phyloP scores from a whole-genome alignment of 352 stramenopile genomes.

The Pilasporangium apinafurcum region DNA sequence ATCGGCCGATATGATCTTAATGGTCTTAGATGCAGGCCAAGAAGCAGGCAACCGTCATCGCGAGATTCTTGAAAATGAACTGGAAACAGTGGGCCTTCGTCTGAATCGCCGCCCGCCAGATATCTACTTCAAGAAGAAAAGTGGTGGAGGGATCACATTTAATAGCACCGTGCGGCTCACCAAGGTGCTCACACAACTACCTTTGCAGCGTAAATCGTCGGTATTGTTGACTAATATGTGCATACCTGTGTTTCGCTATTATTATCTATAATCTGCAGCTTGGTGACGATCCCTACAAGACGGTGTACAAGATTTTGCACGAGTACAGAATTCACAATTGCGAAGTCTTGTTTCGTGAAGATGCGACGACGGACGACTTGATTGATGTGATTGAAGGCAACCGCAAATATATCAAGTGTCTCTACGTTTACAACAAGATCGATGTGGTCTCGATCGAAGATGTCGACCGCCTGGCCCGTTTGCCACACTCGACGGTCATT shows the following conservation, averaged over 20 bases:
- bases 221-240: background rate
- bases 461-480: constrained; percentile 94
- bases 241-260: background rate
- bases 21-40: constrained; percentile 98
- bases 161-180: constrained; percentile 95
- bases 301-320: constrained; percentile 87
- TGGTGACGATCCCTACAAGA: constrained; percentile 84
- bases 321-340: constrained; percentile 99
- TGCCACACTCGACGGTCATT: constrained; percentile 96
- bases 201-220: too few species aligned
- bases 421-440: constrained; percentile 99
- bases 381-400: constrained; percentile 99
- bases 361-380: constrained; percentile 96
- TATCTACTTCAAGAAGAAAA: constrained; percentile 96
- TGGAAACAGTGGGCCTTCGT: constrained; percentile 97
- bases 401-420: constrained; percentile 98
- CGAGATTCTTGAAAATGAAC: constrained; percentile 97
- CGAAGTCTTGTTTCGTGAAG: constrained; percentile 96
- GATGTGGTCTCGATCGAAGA: constrained; percentile 99
- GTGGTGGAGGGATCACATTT: constrained; percentile 93
- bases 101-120: constrained; percentile 96
- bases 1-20: constrained; percentile 98
- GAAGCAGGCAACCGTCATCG: constrained; percentile 96
- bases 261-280: constrained; percentile 24
- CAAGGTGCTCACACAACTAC: constrained; percentile 80